phyloP scores from a whole-genome alignment of 1,284 basidiomycete genomes.

The Flammula alnicola region DNA sequence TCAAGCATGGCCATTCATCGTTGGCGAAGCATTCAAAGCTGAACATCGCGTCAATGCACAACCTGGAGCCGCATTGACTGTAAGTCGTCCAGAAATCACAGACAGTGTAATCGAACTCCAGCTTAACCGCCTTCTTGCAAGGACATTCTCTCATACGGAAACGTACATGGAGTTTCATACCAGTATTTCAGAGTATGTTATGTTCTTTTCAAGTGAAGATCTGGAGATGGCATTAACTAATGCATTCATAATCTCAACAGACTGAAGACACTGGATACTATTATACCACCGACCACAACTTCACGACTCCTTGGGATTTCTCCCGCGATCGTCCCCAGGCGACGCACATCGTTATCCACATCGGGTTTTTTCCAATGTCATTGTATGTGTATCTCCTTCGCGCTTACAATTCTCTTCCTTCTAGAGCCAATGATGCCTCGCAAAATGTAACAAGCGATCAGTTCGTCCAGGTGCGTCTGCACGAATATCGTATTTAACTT shows the following conservation, averaged over 20 bases:
- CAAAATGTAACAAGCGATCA: conserved; percentile 47
- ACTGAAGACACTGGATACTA: conserved; percentile 62
- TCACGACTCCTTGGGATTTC: conserved; percentile 64
- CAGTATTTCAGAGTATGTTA: conserved; percentile 50
- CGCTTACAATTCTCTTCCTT: background rate
- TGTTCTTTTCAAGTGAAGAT: conserved; percentile 2
- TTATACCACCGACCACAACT: conserved; percentile 59
- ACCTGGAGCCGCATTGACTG: conserved; percentile 55
- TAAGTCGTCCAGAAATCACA: conserved; percentile 27
- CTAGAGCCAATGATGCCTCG: conserved; percentile 50
- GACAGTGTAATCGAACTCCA: background rate
- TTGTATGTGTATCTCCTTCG: background rate
- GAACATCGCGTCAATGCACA: conserved; percentile 57
- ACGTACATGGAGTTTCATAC: conserved; percentile 56
- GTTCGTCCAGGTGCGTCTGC: conserved; percentile 45
- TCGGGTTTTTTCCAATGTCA: too few relatives aligned
- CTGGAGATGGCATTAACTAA: too few relatives aligned
- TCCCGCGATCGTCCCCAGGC: conserved; percentile 46
- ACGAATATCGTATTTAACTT: background rate
- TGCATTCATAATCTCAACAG: conserved; percentile 20
- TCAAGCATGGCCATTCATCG: conserved; percentile 62
- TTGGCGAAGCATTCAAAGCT: conserved; percentile 55
- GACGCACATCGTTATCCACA: conserved; percentile 59
- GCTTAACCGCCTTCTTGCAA: too few relatives aligned
- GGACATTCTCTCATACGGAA: conserved; percentile 63